phyloP scores from a whole-genome alignment of 805 yeast species.

The Saturnispora besseyi region DNA sequence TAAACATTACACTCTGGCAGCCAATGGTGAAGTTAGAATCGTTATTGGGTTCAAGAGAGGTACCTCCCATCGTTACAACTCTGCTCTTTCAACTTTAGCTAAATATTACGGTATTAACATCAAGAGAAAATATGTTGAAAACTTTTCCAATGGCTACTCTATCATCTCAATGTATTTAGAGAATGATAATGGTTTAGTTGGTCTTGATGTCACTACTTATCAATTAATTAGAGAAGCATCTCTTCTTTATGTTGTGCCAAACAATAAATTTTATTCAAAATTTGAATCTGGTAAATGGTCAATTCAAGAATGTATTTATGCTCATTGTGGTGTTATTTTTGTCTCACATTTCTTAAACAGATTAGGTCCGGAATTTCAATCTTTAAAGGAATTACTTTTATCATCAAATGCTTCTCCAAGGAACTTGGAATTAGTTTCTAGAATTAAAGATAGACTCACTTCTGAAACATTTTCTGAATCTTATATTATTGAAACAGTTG shows the following conservation, averaged over 20 bases:
- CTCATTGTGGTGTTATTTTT: slow-evolving; percentile 87
- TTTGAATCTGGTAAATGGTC: slow-evolving; percentile 74
- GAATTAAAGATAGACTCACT: slow-evolving; percentile 81
- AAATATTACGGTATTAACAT: slow-evolving; percentile 80
- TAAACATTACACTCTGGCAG: slow-evolving; percentile 73
- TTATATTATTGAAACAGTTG: slow-evolving; percentile 69
- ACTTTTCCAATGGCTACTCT: slow-evolving; percentile 82
- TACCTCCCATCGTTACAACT: slow-evolving; percentile 77
- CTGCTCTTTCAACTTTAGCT: slow-evolving; percentile 79
- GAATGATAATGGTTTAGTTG: slow-evolving; percentile 40
- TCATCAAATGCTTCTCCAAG: slow-evolving; percentile 45
- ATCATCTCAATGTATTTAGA: slow-evolving; percentile 79
- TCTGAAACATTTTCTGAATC: slow-evolving; percentile 88
- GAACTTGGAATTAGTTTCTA: slow-evolving; percentile 66
- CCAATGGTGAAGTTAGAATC: slow-evolving; percentile 75
- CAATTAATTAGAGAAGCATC: slow-evolving; percentile 95
- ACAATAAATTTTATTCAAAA: slow-evolving; percentile 65
- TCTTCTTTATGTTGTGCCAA: slow-evolving; percentile 82
- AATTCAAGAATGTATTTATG: slow-evolving; percentile 88
- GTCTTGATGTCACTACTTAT: slow-evolving; percentile 57
- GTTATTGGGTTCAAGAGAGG: slow-evolving; percentile 82
- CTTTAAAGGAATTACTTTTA: slow-evolving; percentile 50
- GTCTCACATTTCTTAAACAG: slow-evolving; percentile 92
- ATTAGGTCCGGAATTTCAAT: slow-evolving; percentile 80
- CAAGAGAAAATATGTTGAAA: slow-evolving; percentile 88